A percentile compares a stretch with the other conserved stretches of the same genome.
Conservation (phyloP, 2,329 filamentous ascomycete genomes). For the Sporothrix inflata region DNA sequence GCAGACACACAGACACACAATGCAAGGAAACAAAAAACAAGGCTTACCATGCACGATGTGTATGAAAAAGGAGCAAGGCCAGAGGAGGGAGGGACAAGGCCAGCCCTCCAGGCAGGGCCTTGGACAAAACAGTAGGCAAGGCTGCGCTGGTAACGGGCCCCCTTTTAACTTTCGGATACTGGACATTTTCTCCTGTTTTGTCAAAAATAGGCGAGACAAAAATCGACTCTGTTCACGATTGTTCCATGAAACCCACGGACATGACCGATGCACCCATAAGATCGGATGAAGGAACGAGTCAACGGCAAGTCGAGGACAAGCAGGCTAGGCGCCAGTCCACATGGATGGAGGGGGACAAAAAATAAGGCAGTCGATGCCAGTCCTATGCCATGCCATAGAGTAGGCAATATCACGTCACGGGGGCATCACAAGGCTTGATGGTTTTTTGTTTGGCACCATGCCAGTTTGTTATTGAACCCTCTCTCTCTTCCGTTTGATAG, state of each 20-base stretch:
- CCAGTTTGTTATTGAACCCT: background rate
- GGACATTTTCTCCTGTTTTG: background rate
- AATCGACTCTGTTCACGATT: background rate
- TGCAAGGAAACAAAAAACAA: background rate
- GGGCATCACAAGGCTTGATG: background rate
- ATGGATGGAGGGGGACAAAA: background rate
- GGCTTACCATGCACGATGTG: slow-evolving; percentile 1
- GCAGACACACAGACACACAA: background rate
- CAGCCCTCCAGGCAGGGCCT: slow-evolving; percentile 1
- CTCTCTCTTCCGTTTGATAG: background rate
- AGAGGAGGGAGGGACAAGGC: background rate
- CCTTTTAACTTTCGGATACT: background rate
- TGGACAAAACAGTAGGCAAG: slow-evolving; percentile 15
- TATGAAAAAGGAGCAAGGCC: background rate
- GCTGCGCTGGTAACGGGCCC: background rate
- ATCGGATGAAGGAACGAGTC: slow-evolving; percentile 8
- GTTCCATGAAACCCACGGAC: background rate
- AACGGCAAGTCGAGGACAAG: background rate
- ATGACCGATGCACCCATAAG: background rate
- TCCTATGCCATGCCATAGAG: background rate
- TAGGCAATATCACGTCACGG: background rate
- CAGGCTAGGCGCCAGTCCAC: background rate
- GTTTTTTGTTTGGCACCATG: background rate
- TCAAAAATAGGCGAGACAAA: background rate
- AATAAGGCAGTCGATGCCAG: background rate